Percentiles rank a stretch among this genome's conserved stretches.
These are phyloP conservation scores for Calonectria honghensis DNA, from an alignment of 2,329 filamentous ascomycete genomes.

Conservation along the genomic window DNA sequence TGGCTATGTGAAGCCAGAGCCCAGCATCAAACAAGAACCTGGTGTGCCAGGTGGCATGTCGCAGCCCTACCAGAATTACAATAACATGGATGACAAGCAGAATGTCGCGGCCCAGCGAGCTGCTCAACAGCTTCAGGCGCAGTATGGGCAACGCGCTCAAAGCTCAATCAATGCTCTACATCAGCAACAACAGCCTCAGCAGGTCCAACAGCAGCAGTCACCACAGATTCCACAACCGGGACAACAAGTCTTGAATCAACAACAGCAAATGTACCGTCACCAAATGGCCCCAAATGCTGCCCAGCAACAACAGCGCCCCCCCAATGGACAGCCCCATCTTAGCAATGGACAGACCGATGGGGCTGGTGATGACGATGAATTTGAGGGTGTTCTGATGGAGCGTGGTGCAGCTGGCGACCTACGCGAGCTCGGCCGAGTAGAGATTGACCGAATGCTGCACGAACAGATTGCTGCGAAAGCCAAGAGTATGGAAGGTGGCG, in stretches of 20 bases:
- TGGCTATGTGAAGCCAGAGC: constrained; percentile 68
- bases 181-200: constrained; percentile 60
- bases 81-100: constrained; percentile 59
- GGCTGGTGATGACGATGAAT: constrained; percentile 74
- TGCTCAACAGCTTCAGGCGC: constrained; percentile 72
- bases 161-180: constrained; percentile 80
- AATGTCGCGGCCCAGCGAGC: constrained; percentile 72
- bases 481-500: constrained; percentile 82
- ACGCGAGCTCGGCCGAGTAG: constrained; percentile 74
- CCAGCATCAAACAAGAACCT: constrained; percentile 67
- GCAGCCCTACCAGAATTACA: constrained; percentile 58
- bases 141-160: constrained; percentile 79
- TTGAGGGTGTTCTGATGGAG: constrained; percentile 76
- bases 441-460: constrained; percentile 82
- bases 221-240: constrained; percentile 57
- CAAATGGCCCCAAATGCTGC: constrained; percentile 51
- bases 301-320: constrained; percentile 60
- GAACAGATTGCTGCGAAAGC: constrained; percentile 79
- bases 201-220: constrained; percentile 54
- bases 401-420: constrained; percentile 72
- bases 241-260: constrained; percentile 52
- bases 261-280: constrained; percentile 59
- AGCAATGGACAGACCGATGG: constrained; percentile 83
- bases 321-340: constrained; percentile 55
- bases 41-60: constrained; percentile 59